These are phyloP conservation scores for Stachybotrys echinatus DNA, from an alignment of 2,329 filamentous ascomycete genomes.

Conservation along the genomic window DNA sequence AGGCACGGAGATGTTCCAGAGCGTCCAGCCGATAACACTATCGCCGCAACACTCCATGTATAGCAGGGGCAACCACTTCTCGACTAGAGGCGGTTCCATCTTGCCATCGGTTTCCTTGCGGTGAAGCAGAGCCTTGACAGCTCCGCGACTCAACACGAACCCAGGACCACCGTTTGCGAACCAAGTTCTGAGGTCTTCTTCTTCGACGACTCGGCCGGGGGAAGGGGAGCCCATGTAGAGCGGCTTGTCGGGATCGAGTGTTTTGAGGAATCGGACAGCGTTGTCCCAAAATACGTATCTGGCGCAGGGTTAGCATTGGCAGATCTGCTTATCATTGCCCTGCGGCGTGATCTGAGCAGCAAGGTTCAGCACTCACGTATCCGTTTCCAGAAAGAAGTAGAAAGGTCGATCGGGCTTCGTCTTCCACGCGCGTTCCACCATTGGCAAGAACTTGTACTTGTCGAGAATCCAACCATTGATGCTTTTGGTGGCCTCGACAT, in stretches of 20 bases:
- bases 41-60: slow-evolving; percentile 47
- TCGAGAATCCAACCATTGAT: slow-evolving; percentile 46
- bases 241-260: slow-evolving; percentile 36
- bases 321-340: slow-evolving; percentile 1
- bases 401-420: slow-evolving; percentile 42
- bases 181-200: slow-evolving; percentile 28
- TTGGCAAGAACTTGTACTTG: slow-evolving; percentile 53
- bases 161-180: slow-evolving; percentile 46
- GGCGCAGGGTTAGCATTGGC: neutral
- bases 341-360: slow-evolving; percentile 16
- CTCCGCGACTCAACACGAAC: slow-evolving; percentile 38
- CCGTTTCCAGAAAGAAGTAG: slow-evolving; percentile 52
- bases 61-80: slow-evolving; percentile 34
- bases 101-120: slow-evolving; percentile 30
- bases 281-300: slow-evolving; percentile 31
- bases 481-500: slow-evolving; percentile 20
- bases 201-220: slow-evolving; percentile 26
- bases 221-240: slow-evolving; percentile 46
- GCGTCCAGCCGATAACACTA: slow-evolving; percentile 41
- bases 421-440: slow-evolving; percentile 45
- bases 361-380: slow-evolving; percentile 39
- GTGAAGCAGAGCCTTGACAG: slow-evolving; percentile 33
- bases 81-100: slow-evolving; percentile 28
- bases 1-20: slow-evolving; percentile 36
- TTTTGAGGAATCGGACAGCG: slow-evolving; percentile 42